Percentiles rank a stretch among this genome's conserved stretches.
These are phyloP conservation scores for Starmerella stigmatis DNA, from an alignment of 805 yeast species.

Conservation along the genomic window DNA sequence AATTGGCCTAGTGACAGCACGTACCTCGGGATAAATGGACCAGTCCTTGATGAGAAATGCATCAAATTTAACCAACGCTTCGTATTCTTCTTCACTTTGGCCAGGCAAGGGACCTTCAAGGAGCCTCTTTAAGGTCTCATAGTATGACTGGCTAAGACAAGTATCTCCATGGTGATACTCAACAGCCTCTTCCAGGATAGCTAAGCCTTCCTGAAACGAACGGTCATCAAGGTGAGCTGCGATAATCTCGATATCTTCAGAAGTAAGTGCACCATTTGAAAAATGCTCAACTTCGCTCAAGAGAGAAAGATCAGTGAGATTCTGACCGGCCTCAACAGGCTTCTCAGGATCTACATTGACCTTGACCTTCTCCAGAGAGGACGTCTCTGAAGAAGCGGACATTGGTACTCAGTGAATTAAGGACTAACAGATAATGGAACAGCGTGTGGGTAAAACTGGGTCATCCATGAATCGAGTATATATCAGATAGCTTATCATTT, in stretches of 20 bases:
- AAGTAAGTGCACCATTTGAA: conserved; percentile 8
- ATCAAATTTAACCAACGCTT: conserved; percentile 29
- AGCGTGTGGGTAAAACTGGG: no score
- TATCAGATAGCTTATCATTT: no score
- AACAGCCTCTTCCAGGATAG: conserved; percentile 35
- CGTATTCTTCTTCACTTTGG: conserved; percentile 22
- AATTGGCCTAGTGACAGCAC: conserved; percentile 44
- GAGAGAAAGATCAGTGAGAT: conserved; percentile 1
- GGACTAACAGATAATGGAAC: no score
- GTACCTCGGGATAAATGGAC: conserved; percentile 53
- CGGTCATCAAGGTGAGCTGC: conserved; percentile 23
- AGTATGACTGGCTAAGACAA: conserved; percentile 36
- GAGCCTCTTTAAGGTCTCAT: conserved; percentile 30
- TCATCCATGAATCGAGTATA: no score
- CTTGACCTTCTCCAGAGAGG: no score
- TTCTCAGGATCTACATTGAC: no score
- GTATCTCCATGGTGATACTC: conserved; percentile 40
- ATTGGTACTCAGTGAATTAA: no score
- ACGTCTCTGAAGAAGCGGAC: no score
- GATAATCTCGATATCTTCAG: conserved; percentile 18
- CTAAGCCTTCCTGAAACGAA: conserved; percentile 33
- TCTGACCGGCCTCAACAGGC: no score
- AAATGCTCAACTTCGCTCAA: conserved; percentile 8
- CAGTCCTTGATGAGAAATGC: conserved; percentile 37
- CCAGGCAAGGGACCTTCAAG: conserved; percentile 10